A percentile compares a stretch with the other conserved stretches of the same genome.
These are phyloP conservation scores for Globisporangium nodosum DNA, from an alignment of 352 stramenopile species.

Conservation along the genomic window DNA sequence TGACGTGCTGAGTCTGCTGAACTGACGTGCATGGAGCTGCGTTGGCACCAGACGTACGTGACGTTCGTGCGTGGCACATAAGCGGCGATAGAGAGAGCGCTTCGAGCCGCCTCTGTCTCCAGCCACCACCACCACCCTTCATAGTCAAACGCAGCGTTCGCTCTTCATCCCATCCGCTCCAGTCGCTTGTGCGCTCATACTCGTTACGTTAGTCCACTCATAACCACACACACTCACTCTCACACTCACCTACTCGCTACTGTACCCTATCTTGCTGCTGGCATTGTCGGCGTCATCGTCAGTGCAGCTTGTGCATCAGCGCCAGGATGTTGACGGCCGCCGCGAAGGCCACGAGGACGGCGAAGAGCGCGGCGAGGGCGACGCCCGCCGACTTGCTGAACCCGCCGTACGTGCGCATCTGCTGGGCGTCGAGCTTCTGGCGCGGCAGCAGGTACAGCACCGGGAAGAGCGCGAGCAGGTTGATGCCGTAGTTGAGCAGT, in stretches of 20 bases:
- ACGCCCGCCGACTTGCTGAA: slow-evolving; percentile 36
- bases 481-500: slow-evolving; percentile 40
- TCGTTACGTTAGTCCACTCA: too few relatives aligned
- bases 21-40: not conserved
- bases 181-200: too few relatives aligned
- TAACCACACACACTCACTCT: not conserved
- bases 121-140: too few relatives aligned
- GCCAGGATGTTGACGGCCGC: slow-evolving; percentile 37
- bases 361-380: slow-evolving; percentile 30
- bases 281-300: not conserved
- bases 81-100: not conserved
- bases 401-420: slow-evolving; percentile 52
- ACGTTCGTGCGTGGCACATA: slow-evolving; percentile 11
- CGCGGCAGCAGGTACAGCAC: slow-evolving; percentile 65
- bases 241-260: not conserved
- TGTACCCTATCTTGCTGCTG: not conserved
- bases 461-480: slow-evolving; percentile 42
- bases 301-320: slow-evolving; percentile 13
- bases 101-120: too few relatives aligned
- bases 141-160: not conserved
- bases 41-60: slow-evolving; percentile 7
- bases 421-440: slow-evolving; percentile 58
- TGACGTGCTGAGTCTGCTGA: not conserved
- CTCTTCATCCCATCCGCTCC: not conserved
- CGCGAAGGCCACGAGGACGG: slow-evolving; percentile 35